Evolutionary conservation across 768 basidiomycete species (phyloP).

Genomic region (Pisolithus albus): DNA sequence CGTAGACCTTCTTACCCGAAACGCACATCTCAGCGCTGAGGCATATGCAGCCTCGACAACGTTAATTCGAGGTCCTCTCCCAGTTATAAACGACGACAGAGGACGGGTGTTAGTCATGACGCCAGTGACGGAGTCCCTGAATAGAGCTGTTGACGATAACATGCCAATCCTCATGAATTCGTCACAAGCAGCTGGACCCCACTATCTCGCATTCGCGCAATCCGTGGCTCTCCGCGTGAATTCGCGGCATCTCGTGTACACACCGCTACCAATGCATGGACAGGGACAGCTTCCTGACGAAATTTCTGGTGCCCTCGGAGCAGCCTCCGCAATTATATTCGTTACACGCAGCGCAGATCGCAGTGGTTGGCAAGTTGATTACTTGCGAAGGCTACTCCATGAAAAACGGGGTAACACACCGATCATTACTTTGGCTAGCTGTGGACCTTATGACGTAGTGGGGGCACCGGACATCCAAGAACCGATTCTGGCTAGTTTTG

Average conservation of each 20-base stretch:
- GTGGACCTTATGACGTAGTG: conserved; percentile 60
- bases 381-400: conserved; percentile 26
- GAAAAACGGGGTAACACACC: conserved; percentile 17
- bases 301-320: conserved; percentile 5
- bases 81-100: conserved; percentile 28
- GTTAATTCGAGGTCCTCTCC: conserved; percentile 36
- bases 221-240: conserved; percentile 28
- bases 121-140: conserved; percentile 45
- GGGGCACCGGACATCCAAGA: conserved; percentile 18
- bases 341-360: conserved; percentile 52
- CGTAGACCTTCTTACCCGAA: conserved; percentile 30
- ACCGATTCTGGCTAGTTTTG: conserved; percentile 48
- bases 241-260: conserved; percentile 45
- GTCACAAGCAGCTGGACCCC: no score
- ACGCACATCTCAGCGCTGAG: conserved; percentile 35
- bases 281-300: conserved; percentile 1
- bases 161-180: no score
- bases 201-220: conserved; percentile 38
- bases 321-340: conserved; percentile 33
- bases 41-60: conserved; percentile 46
- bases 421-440: conserved; percentile 50
- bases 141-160: no score
- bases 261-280: conserved; percentile 4
- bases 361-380: conserved; percentile 45
- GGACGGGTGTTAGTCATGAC: conserved; percentile 43